Percentiles rank a stretch among this genome's conserved stretches.
These are phyloP conservation scores for Phytophthora boehmeriae DNA, from an alignment of 352 stramenopile genomes.

Conservation along the genomic window DNA sequence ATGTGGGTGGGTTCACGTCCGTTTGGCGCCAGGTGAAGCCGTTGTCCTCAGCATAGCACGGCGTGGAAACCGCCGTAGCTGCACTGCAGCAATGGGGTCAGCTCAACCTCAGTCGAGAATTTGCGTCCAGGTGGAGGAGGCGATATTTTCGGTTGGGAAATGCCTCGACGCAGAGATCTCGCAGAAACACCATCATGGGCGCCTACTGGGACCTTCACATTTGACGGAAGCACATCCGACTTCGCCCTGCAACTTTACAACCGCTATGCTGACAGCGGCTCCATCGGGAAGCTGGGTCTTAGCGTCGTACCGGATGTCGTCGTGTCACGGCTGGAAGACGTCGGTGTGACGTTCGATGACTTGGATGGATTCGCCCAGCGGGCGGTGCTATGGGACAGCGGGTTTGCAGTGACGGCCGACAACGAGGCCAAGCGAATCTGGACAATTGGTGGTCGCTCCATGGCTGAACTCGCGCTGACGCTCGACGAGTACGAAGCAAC, in stretches of 20 bases:
- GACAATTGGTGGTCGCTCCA: constrained; percentile 32
- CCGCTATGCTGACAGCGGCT: constrained; percentile 16
- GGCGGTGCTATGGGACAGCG: constrained; percentile 62
- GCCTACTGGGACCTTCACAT: constrained; percentile 19
- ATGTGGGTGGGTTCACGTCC: constrained; percentile 2
- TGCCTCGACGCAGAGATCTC: not conserved
- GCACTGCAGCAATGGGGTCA: not conserved
- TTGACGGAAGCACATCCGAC: constrained; percentile 39
- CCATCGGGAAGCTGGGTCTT: constrained; percentile 12
- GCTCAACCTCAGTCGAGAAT: constrained; percentile 14
- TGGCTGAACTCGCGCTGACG: constrained; percentile 35
- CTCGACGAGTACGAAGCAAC: constrained; percentile 25
- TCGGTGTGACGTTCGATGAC: constrained; percentile 22
- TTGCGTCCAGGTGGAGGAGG: not conserved
- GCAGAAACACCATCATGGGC: constrained; percentile 7
- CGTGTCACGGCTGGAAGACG: constrained; percentile 21
- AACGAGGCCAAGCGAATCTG: constrained; percentile 34
- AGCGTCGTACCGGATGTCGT: constrained; percentile 24
- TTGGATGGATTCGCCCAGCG: constrained; percentile 48
- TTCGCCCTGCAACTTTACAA: constrained; percentile 38
- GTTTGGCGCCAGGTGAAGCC: not conserved
- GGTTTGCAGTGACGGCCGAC: constrained; percentile 33
- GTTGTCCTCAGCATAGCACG: too few relatives aligned
- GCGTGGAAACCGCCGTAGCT: not conserved
- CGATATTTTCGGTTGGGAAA: too few relatives aligned